A percentile compares a stretch with the other conserved stretches of the same genome.
phyloP scores from a whole-genome alignment of 2,329 filamentous ascomycete species.

The Torrubiella hemipterigena region DNA sequence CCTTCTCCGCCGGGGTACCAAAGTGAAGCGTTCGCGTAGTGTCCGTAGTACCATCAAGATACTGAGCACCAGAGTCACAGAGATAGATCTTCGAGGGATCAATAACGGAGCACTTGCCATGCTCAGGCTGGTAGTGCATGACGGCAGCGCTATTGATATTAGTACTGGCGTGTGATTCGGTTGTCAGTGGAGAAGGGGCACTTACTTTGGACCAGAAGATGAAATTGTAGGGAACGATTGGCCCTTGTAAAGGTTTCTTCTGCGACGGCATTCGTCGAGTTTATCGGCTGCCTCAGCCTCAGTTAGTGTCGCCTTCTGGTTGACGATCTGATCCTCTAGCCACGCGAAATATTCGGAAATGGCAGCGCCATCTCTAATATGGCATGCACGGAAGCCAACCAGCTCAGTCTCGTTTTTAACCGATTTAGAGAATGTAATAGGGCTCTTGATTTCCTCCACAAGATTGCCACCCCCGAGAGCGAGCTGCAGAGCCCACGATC shows the following conservation, averaged over 20 bases:
- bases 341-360: constrained; percentile 90
- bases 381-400: constrained; percentile 85
- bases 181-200: constrained; percentile 5
- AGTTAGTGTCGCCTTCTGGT: constrained; percentile 62
- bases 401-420: constrained; percentile 87
- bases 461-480: constrained; percentile 75
- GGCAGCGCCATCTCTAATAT: constrained; percentile 85
- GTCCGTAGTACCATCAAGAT: constrained; percentile 79
- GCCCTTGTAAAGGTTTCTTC: constrained; percentile 66
- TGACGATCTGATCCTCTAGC: constrained; percentile 79
- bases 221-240: constrained; percentile 95
- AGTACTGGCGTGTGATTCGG: constrained; percentile 4
- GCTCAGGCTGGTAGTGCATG: constrained; percentile 76
- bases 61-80: constrained; percentile 87
- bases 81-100: constrained; percentile 73
- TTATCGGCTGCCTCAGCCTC: constrained; percentile 90
- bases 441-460: constrained; percentile 79
- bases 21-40: constrained; percentile 82
- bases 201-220: constrained; percentile 68
- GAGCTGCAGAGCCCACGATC: constrained; percentile 84
- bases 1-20: constrained; percentile 61
- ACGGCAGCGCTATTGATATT: constrained; percentile 61
- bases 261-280: constrained; percentile 62
- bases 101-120: constrained; percentile 60
- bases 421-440: constrained; percentile 81